phyloP scores from a whole-genome alignment of 73 alveolate genomes.

The Tetrahymena elliotti region DNA sequence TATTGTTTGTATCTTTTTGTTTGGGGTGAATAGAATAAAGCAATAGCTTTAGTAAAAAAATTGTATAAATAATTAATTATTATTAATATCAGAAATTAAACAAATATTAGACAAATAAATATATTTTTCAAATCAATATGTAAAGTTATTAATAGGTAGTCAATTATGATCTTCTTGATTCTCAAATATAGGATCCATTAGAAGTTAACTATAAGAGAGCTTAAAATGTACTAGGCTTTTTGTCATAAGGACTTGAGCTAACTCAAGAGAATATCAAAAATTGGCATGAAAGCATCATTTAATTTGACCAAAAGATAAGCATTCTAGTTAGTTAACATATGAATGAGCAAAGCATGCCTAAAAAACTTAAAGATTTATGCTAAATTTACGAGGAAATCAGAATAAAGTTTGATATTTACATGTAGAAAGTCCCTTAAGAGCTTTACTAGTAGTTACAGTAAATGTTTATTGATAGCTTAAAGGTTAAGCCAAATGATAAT shows the following conservation, averaged over 20 bases:
- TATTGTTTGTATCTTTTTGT: too few species aligned
- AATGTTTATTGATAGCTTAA: not conserved
- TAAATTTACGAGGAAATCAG: not conserved
- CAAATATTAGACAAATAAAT: too few species aligned
- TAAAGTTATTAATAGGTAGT: not conserved
- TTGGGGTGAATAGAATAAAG: too few species aligned
- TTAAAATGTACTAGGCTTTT: not conserved
- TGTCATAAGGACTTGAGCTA: not conserved
- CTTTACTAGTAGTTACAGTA: not conserved
- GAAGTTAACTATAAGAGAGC: not conserved
- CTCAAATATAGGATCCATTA: not conserved
- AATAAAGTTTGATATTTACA: not conserved
- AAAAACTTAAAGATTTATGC: not conserved
- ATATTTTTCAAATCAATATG: too few species aligned
- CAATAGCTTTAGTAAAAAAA: too few species aligned
- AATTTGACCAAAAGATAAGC: not conserved
- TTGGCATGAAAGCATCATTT: not conserved
- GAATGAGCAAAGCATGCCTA: not conserved
- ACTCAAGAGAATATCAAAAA: not conserved
- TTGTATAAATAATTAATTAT: too few species aligned
- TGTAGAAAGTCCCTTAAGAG: not conserved
- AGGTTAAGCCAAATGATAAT: not conserved
- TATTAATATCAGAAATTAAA: too few species aligned
- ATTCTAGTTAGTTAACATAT: not conserved
- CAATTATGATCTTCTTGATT: not conserved